These are phyloP conservation scores for Epichloe coenophiala DNA, from an alignment of 2,329 filamentous ascomycete species.

Conservation along the genomic window DNA sequence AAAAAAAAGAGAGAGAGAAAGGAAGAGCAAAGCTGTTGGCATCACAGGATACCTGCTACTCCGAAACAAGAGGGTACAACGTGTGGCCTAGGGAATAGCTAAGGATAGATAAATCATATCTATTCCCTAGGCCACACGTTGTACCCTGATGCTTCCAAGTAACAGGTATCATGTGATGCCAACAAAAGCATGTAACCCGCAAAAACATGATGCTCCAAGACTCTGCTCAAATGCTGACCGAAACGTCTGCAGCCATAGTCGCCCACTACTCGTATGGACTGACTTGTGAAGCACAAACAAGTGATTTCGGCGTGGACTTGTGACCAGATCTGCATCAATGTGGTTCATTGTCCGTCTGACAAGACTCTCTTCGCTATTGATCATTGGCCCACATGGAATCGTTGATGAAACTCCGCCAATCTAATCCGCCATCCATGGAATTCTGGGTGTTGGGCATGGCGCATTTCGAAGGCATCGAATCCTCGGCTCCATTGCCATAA, in stretches of 20 bases:
- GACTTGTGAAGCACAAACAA: neutral
- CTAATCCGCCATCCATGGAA: constrained; percentile 11
- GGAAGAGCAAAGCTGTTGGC: too few species aligned
- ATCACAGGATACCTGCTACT: too few species aligned
- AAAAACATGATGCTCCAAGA: too few species aligned
- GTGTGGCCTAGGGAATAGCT: too few species aligned
- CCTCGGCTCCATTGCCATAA: neutral
- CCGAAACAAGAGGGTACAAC: too few species aligned
- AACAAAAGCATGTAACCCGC: too few species aligned
- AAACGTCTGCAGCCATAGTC: neutral
- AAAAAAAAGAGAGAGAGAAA: too few species aligned
- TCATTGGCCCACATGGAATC: constrained; percentile 19
- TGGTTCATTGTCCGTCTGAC: neutral
- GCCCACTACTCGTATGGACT: neutral
- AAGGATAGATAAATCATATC: too few species aligned
- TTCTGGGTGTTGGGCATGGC: neutral
- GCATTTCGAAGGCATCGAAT: constrained; percentile 2
- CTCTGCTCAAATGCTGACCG: neutral
- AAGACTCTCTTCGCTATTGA: constrained; percentile 9
- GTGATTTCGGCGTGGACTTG: neutral
- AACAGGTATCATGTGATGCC: too few species aligned
- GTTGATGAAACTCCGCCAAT: constrained; percentile 20
- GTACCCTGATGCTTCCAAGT: too few species aligned
- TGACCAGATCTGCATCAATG: neutral
- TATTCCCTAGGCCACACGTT: too few species aligned